Evolutionary conservation across 1,139 yeast species (phyloP), one percentile per base, ranked within the genome.

Genomic region (Diutina scorzettiae): DNA sequence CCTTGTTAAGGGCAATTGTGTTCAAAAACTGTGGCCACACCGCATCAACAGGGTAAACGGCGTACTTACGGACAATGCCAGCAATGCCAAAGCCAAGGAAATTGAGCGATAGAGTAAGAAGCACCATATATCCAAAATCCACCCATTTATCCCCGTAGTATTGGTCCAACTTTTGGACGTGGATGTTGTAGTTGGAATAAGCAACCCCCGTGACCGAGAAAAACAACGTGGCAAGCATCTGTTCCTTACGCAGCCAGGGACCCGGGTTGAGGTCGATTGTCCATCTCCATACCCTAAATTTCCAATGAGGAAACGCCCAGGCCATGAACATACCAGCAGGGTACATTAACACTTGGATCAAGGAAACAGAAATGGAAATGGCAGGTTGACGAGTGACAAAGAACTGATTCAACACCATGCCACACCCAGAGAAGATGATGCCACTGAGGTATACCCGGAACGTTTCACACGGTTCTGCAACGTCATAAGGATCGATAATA

Each of bases 191-290:
- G 24, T 58, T 53, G 11, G 67, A 72, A 44, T 72, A 71, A 32
- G 71, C 63, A 37, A 64, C 54, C 36, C 63, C 57, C 14, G 71
- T 55, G 40, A 64, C 64, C 31, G 67, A 59, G 50, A 66, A 66
- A 47, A 70, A 59, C 28, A 71, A 48, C 0, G 81, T 72, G 2
- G 76, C 64, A 46, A 76, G 62, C 78, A 77, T 74, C 61, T 81
- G 85, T 53, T 81, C 91, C 54, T 81, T 81, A 50, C 63, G 67
- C 32, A 70, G 63, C 83, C 85, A 81, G 6, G 77, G 76, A 6
- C 80, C 80, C 2, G 78, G 77, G 46, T 55, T 78, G 68, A 51
- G 76, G 51, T 42, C 73, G 14, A 21, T 21, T 19, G 16, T 14
- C 21, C 28, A 34, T 34, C 24, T 34, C 39, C 39, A 34, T 56